Evolutionary conservation across 2,329 filamentous ascomycete species (phyloP), one percentile per base, ranked within the genome.

Genomic region (Pseudocercospora musae): DNA sequence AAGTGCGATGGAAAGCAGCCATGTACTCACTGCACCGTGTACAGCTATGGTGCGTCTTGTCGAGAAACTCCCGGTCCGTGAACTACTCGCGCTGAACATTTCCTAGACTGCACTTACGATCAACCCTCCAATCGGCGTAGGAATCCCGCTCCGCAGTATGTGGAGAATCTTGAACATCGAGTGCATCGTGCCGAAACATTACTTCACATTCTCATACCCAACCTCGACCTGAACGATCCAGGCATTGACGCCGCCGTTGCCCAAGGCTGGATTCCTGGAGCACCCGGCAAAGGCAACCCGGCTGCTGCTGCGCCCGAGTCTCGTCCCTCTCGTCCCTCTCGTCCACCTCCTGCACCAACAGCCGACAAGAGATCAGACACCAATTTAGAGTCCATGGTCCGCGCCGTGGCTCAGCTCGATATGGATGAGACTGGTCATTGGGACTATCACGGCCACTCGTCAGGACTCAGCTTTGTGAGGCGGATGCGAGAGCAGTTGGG

Each of bases 401-500:
- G 94, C 73, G 91, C 91, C 46, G 92, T 94, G 2, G 95, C 94
- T 37, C 90, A 93, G 73, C 83, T 99, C 18, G 94, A 98, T 71
- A 83, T 98, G 33, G 92, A 96, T 70, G 94, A 98, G 69, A 87
- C 88, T 70, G 94, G 94, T 46, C 87, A 95, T 70, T 96, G 92
- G 87, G 93, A 98, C 76, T 99, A 96, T 71, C 92, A 96, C 73
- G 95, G 95, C 53, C 90, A 91, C 66, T 97, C 94, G 0, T 98
- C 95, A 0, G 93, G 94, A 2, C 85, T 93, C 48, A 91, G 94
- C 66, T 99, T 97, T 75, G 84, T 97, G 69, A 86, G 87, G 66
- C 87, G 91, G 59, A 89, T 99, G 84, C 89, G 92, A 71, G 90
- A 96, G 71, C 90, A 96, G 72, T 91, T 97, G 68, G 89, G 91